These are phyloP conservation scores for Phaffia rhodozyma DNA, from an alignment of 1,284 basidiomycete genomes.

Conservation along the genomic window DNA sequence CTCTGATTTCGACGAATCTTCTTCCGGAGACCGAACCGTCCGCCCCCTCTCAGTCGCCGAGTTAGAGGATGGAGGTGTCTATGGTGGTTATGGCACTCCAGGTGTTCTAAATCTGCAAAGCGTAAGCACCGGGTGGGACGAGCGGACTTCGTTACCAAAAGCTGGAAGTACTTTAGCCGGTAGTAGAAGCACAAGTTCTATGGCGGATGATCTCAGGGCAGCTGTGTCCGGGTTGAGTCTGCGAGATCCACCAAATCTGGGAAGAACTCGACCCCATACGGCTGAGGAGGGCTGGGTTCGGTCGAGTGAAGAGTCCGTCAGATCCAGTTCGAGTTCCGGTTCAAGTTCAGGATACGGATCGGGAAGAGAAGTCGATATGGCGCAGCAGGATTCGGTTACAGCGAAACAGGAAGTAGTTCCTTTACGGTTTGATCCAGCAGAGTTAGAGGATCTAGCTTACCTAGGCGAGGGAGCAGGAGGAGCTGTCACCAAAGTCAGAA, in stretches of 20 bases:
- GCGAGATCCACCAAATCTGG: neutral
- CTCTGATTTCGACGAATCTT: slow-evolving; percentile 4
- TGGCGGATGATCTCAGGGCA: slow-evolving; percentile 8
- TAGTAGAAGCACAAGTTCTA: neutral
- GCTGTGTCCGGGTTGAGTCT: slow-evolving; percentile 12
- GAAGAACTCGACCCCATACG: neutral
- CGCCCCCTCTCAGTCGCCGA: slow-evolving; percentile 14
- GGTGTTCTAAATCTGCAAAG: neutral
- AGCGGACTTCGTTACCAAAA: slow-evolving; percentile 5
- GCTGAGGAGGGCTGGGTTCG: neutral
- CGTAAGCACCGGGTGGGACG: neutral
- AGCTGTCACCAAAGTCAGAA: slow-evolving; percentile 80
- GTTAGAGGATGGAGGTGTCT: slow-evolving; percentile 3
- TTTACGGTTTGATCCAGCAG: slow-evolving; percentile 35
- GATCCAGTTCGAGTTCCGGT: slow-evolving; percentile 3
- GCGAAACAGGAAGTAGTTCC: slow-evolving; percentile 18
- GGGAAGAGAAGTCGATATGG: slow-evolving; percentile 13
- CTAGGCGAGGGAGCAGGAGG: slow-evolving; percentile 95
- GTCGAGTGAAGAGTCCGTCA: neutral
- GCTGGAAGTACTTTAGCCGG: neutral
- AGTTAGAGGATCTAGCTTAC: slow-evolving; percentile 57
- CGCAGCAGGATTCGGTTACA: slow-evolving; percentile 7
- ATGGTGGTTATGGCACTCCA: slow-evolving; percentile 6
- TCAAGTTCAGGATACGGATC: slow-evolving; percentile 16
- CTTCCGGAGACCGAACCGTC: slow-evolving; percentile 17